These are phyloP conservation scores for Chalara sp. DNA, from an alignment of 2,329 filamentous ascomycete genomes.

Conservation along the genomic window DNA sequence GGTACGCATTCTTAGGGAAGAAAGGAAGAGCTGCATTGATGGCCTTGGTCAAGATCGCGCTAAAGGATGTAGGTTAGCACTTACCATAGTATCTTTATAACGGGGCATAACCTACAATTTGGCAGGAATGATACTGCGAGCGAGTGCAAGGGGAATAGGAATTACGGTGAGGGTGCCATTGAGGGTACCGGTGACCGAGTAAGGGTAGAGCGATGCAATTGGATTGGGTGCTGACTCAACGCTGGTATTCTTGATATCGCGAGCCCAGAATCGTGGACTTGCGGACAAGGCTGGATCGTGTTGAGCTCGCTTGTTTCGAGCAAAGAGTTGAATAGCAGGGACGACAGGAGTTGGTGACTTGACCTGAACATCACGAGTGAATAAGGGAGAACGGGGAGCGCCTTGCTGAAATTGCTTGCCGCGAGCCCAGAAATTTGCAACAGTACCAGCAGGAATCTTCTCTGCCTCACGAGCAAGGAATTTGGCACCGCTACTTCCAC, in stretches of 20 bases:
- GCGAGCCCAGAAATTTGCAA: too few relatives aligned
- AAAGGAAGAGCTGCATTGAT: slow-evolving; percentile 39
- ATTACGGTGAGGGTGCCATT: slow-evolving; percentile 47
- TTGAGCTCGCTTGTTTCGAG: too few relatives aligned
- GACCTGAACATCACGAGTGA: too few relatives aligned
- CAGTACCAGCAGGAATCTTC: too few relatives aligned
- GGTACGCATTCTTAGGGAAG: slow-evolving; percentile 38
- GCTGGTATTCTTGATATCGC: not conserved
- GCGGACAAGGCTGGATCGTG: too few relatives aligned
- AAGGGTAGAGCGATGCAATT: slow-evolving; percentile 38
- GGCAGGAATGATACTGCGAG: slow-evolving; percentile 40
- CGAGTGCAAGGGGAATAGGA: slow-evolving; percentile 40
- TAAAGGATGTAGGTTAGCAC: slow-evolving; percentile 44
- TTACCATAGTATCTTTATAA: slow-evolving; percentile 39
- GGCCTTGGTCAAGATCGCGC: slow-evolving; percentile 38
- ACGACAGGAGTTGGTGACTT: too few relatives aligned
- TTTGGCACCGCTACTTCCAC: too few relatives aligned
- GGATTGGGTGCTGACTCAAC: slow-evolving; percentile 36
- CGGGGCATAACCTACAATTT: slow-evolving; percentile 42
- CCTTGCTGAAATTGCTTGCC: too few relatives aligned
- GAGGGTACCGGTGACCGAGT: slow-evolving; percentile 42
- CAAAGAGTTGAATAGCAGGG: too few relatives aligned
- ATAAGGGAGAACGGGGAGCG: too few relatives aligned
- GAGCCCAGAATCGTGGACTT: too few relatives aligned
- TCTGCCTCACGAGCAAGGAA: too few relatives aligned